These are phyloP conservation scores for Haplosporangium sp. DNA, from an alignment of 371 early-diverging fungal species.

Conservation along the genomic window DNA sequence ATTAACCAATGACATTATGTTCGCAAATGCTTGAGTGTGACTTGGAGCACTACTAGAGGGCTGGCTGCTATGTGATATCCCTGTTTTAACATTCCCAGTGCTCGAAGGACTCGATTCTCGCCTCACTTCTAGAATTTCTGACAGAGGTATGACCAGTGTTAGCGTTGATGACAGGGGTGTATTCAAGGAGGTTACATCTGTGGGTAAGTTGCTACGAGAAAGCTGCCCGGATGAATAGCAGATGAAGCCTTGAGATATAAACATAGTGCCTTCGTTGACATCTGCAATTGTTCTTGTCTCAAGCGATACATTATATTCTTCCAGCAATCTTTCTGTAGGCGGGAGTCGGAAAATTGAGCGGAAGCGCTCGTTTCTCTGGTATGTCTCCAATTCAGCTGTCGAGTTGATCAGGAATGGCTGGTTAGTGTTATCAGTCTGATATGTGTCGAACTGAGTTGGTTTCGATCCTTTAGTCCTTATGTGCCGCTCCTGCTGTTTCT, in stretches of 20 bases:
- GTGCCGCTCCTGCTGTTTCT: neutral
- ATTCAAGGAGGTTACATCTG: neutral
- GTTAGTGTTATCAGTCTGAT: neutral
- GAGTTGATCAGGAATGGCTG: constrained; percentile 31
- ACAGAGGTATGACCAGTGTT: constrained; percentile 37
- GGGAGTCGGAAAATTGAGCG: constrained; percentile 38
- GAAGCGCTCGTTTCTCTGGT: constrained; percentile 11
- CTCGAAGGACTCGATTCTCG: constrained; percentile 37
- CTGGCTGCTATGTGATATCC: constrained; percentile 5
- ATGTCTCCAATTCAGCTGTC: constrained; percentile 18
- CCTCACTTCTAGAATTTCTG: constrained; percentile 37
- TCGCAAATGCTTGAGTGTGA: constrained; percentile 14
- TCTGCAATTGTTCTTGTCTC: constrained; percentile 29
- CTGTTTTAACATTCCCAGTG: neutral
- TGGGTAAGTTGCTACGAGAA: neutral
- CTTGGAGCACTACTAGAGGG: constrained; percentile 11
- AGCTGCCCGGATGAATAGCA: constrained; percentile 33
- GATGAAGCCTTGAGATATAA: constrained; percentile 34
- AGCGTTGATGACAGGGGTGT: neutral
- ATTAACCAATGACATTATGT: constrained; percentile 31
- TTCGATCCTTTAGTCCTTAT: neutral
- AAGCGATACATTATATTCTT: constrained; percentile 19
- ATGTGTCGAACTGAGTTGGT: neutral
- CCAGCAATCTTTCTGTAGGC: constrained; percentile 16
- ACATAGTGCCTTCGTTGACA: constrained; percentile 26